Percentiles rank a stretch among this genome's conserved stretches.
These are phyloP conservation scores for Mortierella hygrophila DNA, from an alignment of 192 early-diverging fungal species.

Conservation along the genomic window DNA sequence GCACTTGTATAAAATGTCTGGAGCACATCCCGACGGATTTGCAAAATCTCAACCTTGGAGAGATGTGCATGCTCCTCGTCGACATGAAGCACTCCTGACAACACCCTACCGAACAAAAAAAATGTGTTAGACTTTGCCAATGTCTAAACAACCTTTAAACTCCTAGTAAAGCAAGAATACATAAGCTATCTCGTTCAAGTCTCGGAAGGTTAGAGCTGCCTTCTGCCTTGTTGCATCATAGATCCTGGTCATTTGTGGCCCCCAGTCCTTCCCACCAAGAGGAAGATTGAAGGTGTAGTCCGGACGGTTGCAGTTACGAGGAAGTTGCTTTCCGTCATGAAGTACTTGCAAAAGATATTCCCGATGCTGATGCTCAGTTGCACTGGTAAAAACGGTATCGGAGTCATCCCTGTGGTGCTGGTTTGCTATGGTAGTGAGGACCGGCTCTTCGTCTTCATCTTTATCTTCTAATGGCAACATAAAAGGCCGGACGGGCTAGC, in stretches of 20 bases:
- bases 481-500: conserved; percentile 7
- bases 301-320: conserved; percentile 8
- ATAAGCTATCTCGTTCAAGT: not conserved
- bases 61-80: conserved; percentile 16
- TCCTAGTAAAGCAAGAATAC: conserved; percentile 7
- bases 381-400: not conserved
- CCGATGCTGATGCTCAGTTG: conserved; percentile 3
- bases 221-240: conserved; percentile 5
- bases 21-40: conserved; percentile 16
- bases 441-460: not conserved
- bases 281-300: conserved; percentile 3
- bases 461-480: not conserved
- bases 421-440: not conserved
- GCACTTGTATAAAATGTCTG: conserved; percentile 2
- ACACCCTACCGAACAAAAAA: conserved; percentile 7
- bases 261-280: conserved; percentile 8
- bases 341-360: not conserved
- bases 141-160: not conserved
- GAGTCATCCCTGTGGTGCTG: not conserved
- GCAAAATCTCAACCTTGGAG: conserved; percentile 11
- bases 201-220: not conserved
- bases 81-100: conserved; percentile 11
- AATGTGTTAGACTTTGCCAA: not conserved
- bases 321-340: conserved; percentile 1
- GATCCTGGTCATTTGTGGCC: not conserved